Evolutionary conservation across 1,284 basidiomycete genomes (phyloP).

Genomic region (Coniferiporia sulphurascens): DNA sequence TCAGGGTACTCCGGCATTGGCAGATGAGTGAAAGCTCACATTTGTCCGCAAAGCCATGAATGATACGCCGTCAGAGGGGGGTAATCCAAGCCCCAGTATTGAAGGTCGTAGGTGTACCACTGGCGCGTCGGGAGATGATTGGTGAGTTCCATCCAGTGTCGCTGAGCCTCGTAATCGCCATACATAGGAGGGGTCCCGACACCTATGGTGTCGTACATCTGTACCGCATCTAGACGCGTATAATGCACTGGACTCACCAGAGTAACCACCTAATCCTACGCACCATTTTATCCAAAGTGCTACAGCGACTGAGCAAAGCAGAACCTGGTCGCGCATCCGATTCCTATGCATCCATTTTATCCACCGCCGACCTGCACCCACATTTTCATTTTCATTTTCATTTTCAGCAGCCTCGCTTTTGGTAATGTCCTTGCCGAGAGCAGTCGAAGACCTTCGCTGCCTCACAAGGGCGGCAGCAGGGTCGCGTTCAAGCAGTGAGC

Average conservation of each 20-base stretch:
- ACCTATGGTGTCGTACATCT: conserved; percentile 39
- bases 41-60: conserved; percentile 72
- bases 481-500: conserved; percentile 33
- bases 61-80: conserved; percentile 88
- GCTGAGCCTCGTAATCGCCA: conserved; percentile 91
- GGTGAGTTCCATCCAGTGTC: conserved; percentile 93
- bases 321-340: conserved; percentile 52
- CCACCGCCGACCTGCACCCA: conserved; percentile 54
- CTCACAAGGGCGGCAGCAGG: conserved; percentile 16
- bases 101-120: conserved; percentile 86
- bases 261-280: conserved; percentile 75
- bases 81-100: conserved; percentile 92
- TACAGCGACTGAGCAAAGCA: conserved; percentile 47
- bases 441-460: not conserved
- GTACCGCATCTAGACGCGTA: not conserved
- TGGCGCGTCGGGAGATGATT: conserved; percentile 64
- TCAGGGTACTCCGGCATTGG: not conserved
- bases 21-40: conserved; percentile 37
- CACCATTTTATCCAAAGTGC: conserved; percentile 61
- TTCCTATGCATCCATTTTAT: conserved; percentile 73
- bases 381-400: conserved; percentile 32
- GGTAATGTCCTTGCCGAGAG: conserved; percentile 13
- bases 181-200: conserved; percentile 72
- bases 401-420: conserved; percentile 23
- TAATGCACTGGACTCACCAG: conserved; percentile 49